Evolutionary conservation across 495 filamentous ascomycete genomes (phyloP).

Genomic region (Daldinia caldariorum): DNA sequence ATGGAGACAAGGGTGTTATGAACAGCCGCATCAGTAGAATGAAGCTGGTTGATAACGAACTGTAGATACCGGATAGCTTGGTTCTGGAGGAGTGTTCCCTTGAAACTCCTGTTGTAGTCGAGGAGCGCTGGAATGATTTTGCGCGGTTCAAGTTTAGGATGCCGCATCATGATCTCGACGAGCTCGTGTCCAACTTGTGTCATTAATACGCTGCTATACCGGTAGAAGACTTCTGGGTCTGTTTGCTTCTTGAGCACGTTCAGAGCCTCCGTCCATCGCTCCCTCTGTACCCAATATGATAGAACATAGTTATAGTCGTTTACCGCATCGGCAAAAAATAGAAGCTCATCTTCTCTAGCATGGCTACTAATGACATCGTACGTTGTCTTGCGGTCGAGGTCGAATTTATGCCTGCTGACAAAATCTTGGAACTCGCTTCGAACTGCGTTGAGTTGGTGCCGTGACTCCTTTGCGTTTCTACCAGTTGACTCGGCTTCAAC

Average conservation of each 20-base stretch:
- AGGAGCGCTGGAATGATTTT: conserved; percentile 91
- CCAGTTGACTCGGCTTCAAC: conserved; percentile 85
- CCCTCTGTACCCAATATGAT: conserved; percentile 96
- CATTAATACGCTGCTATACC: conserved; percentile 96
- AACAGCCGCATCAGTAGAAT: conserved; percentile 85
- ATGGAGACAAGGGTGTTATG: conserved; percentile 98
- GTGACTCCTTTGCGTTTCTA: conserved; percentile 72
- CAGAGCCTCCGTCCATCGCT: conserved; percentile 90
- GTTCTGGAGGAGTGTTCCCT: conserved; percentile 73
- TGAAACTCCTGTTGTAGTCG: conserved; percentile 85
- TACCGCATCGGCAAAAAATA: conserved; percentile 86
- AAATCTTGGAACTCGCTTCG: conserved; percentile 88
- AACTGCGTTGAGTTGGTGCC: conserved; percentile 73
- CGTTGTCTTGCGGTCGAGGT: conserved; percentile 88
- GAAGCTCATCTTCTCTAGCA: conserved; percentile 88
- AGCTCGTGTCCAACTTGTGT: conserved; percentile 82
- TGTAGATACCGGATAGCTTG: conserved; percentile 95
- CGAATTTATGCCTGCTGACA: conserved; percentile 79
- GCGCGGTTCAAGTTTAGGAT: conserved; percentile 84
- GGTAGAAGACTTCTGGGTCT: conserved; percentile 92
- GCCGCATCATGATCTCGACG: conserved; percentile 93
- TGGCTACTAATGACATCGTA: conserved; percentile 98
- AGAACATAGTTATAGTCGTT: conserved; percentile 95
- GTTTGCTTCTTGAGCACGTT: conserved; percentile 90
- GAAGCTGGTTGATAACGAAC: conserved; percentile 88